Base-by-base conservation (phyloP, 179 eudicot species). In the Beta corolliflora region DNA sequence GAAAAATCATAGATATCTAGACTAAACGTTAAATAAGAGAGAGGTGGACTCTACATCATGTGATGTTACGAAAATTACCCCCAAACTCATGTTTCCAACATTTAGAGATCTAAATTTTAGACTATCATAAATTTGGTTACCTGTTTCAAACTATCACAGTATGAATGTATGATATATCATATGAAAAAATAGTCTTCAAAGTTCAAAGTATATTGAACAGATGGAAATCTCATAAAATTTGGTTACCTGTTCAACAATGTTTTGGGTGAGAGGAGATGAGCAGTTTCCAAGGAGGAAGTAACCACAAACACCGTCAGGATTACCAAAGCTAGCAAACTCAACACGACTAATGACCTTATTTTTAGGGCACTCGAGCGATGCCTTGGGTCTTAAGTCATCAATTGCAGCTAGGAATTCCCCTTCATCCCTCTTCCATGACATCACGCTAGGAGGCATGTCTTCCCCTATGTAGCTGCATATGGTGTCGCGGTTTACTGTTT, bases 271-370 rank as follows among this genome's bases (percentile, higher is more conserved):
- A 25, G 87, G 85, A 25, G 92, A 78, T 50, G 71, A 74, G 87
- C 97, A 91, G n/a, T 80, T 80, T 54, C 90, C 89, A 9, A n/a
- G 76, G 8, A 36, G 52, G 69, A 56, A 92, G 67, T 53, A 74
- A 52, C 97, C 97, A 79, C 97, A 93, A 14, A 82, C 79, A 25
- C 98, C 97, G 55, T 60, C 69, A 46, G 94, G 90, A 81, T 89
- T 83, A n/a, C 98, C 99, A 77, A 86, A 96, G 85, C 93, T 90
- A 16, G 92, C 98, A 60, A 91, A 92, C 31, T 92, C 91, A 7
- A 96, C 87, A 1, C 48, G 75, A 63, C 81, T 80, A 11, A 94
- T 85, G 41, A 90, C 87, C 73, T 85, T 86, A 13, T 73, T 83
- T 16, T 76, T 80, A 4, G 95, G 93, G 52, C 99, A 96, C 56